Evolutionary conservation across 1,139 yeast species (phyloP), one percentile per base, ranked within the genome.

Genomic region (Hyphopichia burtonii): DNA sequence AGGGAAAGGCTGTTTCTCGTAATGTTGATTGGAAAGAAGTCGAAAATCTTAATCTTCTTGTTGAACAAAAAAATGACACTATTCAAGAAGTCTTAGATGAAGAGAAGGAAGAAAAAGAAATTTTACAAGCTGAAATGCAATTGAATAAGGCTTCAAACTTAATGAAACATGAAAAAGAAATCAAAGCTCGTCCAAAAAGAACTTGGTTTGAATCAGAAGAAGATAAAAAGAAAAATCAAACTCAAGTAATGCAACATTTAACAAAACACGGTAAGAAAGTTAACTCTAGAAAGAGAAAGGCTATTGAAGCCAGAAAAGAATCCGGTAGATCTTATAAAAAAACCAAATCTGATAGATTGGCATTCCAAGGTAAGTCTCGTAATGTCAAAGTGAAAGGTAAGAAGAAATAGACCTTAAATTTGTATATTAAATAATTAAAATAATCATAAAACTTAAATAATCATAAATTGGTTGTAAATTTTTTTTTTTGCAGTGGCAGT

Each of bases 161-260:
- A 56, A 69, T 94, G 53, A 86, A 80, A 56, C 90, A 87, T 56
- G 81, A 80, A 50, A 80, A 80, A 41, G 99, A 93, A 63, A 93
- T 93, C 58, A 79, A 81, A 51, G 71, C 96, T 2, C 78, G 98
- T 57, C 99, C 99, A 27, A 89, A 80, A 66, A 82, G 99, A 69
- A 93, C 99, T 0, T 93, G 99, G 99, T 93, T 93, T 65, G 94
- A 88, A 62, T 68, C 79, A 34, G 91, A 85, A 48, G 70, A 74
- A 49, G 94, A 87, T 33, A 86, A 85, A 71, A 81, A 78, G 53
- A 53, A 55, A 42, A 55, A 61, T 44, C 56, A 55, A 45, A 67
- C 74, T 34, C 77, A 71, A 44, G 76, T 68, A 14, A 57, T 72
- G 57, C 78, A 75, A 39, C 71, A 70, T 35, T 58, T 74, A 44